Percentiles rank a stretch among this genome's conserved stretches.
Evolutionary conservation across 1,284 basidiomycete genomes (phyloP).

Genomic region (Trichosporon inkin): DNA sequence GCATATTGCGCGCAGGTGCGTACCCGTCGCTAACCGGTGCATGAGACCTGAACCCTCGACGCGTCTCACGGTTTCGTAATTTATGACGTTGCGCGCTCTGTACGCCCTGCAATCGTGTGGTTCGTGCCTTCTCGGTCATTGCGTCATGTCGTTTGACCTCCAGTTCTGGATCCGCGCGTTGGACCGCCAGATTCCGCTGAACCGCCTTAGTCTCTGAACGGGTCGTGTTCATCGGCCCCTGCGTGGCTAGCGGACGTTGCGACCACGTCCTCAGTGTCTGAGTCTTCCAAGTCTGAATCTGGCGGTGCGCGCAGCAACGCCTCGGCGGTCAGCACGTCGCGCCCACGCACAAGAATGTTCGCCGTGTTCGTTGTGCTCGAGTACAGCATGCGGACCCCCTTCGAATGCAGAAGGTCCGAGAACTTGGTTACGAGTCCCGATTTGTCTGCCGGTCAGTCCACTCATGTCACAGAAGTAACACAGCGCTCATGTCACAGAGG

Average conservation of each 20-base stretch:
- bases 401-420: slow-evolving; percentile 64
- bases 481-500: too few species aligned
- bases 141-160: neutral
- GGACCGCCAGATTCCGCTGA: too few species aligned
- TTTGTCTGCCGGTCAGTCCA: slow-evolving; percentile 29
- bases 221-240: neutral
- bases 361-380: slow-evolving; percentile 78
- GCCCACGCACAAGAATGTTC: slow-evolving; percentile 60
- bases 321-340: slow-evolving; percentile 38
- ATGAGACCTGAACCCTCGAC: neutral
- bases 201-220: neutral
- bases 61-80: slow-evolving; percentile 4
- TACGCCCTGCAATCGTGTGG: neutral
- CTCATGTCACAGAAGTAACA: too few species aligned
- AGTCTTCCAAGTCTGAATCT: neutral
- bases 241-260: too few species aligned
- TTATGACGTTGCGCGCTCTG: neutral
- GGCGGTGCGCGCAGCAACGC: slow-evolving; percentile 23
- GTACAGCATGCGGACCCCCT: slow-evolving; percentile 75
- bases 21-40: neutral
- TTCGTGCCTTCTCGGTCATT: neutral
- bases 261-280: neutral
- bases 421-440: slow-evolving; percentile 68
- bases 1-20: neutral
- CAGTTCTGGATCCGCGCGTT: neutral